Percentiles rank a stretch among this genome's conserved stretches.
These are phyloP conservation scores for Fomitopsis pulvina DNA, from an alignment of 768 basidiomycete genomes.

Conservation along the genomic window DNA sequence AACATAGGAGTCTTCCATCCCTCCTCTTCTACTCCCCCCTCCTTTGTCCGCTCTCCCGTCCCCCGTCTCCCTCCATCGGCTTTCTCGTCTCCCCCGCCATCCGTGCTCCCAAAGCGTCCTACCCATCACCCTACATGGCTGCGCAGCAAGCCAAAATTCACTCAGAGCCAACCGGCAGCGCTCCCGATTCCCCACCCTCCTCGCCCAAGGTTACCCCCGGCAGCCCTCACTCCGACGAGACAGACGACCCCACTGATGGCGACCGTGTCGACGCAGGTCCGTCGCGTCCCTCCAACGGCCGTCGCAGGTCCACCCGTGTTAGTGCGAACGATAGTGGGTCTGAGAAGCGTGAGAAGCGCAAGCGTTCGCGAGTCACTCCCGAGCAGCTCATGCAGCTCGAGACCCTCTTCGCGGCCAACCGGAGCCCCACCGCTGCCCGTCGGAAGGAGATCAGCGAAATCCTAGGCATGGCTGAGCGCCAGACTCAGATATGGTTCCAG, in stretches of 20 bases:
- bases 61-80: no score
- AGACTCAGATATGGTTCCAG: slow-evolving; percentile 89
- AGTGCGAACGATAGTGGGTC: background rate
- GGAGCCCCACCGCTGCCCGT: slow-evolving; percentile 64
- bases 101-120: no score
- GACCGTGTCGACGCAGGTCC: background rate
- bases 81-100: no score
- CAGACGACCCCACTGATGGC: background rate
- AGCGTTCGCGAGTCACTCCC: slow-evolving; percentile 60
- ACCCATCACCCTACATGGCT: no score
- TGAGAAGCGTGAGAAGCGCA: slow-evolving; percentile 28
- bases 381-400: slow-evolving; percentile 77
- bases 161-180: background rate
- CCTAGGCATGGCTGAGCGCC: slow-evolving; percentile 79
- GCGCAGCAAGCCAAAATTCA: no score
- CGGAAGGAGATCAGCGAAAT: slow-evolving; percentile 68
- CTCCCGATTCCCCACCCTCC: background rate
- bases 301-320: background rate
- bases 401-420: slow-evolving; percentile 57
- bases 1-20: no score
- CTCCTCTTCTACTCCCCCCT: no score
- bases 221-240: background rate
- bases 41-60: no score
- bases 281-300: background rate
- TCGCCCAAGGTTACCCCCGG: background rate